phyloP scores from a whole-genome alignment of 139 green algal genomes.

The Micractinium sp. region DNA sequence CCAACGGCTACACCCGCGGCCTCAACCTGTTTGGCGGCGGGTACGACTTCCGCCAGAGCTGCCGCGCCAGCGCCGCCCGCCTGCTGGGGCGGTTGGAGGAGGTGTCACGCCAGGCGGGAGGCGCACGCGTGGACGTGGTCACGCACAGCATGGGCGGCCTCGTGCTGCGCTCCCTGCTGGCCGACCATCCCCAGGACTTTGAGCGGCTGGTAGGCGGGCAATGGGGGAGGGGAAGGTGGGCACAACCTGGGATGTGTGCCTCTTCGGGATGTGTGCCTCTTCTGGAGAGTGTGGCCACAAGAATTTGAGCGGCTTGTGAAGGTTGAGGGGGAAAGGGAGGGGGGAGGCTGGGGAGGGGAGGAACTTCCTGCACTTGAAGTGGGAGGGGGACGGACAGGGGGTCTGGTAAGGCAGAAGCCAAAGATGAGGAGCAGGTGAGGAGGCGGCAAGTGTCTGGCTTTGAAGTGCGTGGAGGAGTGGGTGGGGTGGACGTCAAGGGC shows the following conservation, averaged over 20 bases:
- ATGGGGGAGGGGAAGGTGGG: background rate
- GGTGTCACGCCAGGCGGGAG: conserved; percentile 15
- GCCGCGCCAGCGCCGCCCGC: conserved; percentile 5
- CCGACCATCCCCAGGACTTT: conserved; percentile 32
- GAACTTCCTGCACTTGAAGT: no score
- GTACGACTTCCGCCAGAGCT: conserved; percentile 64
- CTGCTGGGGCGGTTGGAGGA: conserved; percentile 42
- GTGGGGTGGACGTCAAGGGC: background rate
- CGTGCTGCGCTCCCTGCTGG: conserved; percentile 56
- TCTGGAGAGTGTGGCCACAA: background rate
- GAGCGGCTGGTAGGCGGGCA: conserved; percentile 38
- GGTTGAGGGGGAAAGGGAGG: background rate
- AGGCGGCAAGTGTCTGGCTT: no score
- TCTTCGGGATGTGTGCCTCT: no score
- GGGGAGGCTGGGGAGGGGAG: background rate
- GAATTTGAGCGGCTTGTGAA: background rate
- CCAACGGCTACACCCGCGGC: conserved; percentile 45
- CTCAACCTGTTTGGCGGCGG: conserved; percentile 61
- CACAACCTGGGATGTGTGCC: no score
- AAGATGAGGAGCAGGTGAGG: no score
- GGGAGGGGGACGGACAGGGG: no score
- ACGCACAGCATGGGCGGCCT: conserved; percentile 65
- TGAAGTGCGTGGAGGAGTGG: no score
- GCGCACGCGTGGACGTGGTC: conserved; percentile 52
- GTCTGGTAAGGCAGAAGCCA: no score